Evolutionary conservation across 257 asterid species (phyloP).

Genomic region (Primulina eburnea): DNA sequence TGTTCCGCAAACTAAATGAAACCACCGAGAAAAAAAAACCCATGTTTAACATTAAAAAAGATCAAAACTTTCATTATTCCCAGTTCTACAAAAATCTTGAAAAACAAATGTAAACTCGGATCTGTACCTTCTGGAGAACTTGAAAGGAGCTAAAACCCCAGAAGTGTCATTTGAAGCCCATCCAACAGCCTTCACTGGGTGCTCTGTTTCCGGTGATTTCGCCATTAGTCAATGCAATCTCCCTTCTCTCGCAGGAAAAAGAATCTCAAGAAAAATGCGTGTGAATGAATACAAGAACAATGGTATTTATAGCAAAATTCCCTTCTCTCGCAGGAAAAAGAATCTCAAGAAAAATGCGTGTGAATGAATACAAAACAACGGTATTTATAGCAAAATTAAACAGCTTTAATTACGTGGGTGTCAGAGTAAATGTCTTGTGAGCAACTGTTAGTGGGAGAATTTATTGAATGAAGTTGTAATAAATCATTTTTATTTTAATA

Average conservation of each 20-base stretch:
- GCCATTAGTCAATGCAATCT: background rate
- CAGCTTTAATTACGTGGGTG: too few species aligned
- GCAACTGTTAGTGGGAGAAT: too few species aligned
- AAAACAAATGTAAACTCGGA: background rate
- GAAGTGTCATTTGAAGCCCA: conserved; percentile 13
- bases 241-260: background rate
- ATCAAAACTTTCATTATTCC: background rate
- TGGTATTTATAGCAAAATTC: background rate
- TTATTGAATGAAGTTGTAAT: too few species aligned
- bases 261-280: too few species aligned
- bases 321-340: background rate
- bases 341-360: too few species aligned
- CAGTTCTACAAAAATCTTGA: background rate
- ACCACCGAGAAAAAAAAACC: background rate
- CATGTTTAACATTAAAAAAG: too few species aligned
- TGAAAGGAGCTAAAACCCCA: conserved; percentile 21
- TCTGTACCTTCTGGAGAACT: conserved; percentile 26
- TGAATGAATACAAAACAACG: background rate
- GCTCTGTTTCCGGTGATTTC: background rate
- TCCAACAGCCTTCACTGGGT: conserved; percentile 19
- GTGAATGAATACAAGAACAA: background rate
- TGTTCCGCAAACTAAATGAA: background rate
- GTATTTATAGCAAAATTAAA: background rate
- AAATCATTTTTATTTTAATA: too few species aligned
- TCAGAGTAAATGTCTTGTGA: too few species aligned